Evolutionary conservation across 2,329 filamentous ascomycete genomes (phyloP), one percentile per base, ranked within the genome.

Genomic region (Harringtonia aguacate): DNA sequence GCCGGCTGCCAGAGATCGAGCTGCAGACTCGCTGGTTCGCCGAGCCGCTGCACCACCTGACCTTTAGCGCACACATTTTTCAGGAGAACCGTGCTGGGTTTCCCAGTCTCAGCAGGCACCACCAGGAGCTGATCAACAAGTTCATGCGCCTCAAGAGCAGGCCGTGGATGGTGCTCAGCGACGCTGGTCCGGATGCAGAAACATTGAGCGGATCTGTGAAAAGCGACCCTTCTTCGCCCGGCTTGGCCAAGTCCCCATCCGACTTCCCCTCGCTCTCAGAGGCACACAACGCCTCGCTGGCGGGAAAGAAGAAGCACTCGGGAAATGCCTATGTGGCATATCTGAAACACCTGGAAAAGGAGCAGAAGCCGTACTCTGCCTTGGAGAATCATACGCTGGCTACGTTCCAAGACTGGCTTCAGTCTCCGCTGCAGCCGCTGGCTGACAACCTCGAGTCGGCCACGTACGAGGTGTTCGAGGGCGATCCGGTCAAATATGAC

Each of bases 401-500:
- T 5, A 75, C 66, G 53, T 75, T 79, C 77, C 94, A 98, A 57
- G 92, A 98, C 61, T 98, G 92, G 72, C 72, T 98, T 12, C 92
- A 98, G 61, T 89, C 89, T 2, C 92, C 92, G 3, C 70, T 98
- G 34, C 94, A 98, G 60, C 92, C 92, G 0, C 72, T 98, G 14
- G 90, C 90, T 0, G 92, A 98, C 61, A 98, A 98, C 54, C 73
- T 98, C 14, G 94, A 98, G 61, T 95, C 88, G 38, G 85, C 94
- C 35, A 98, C 92, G 0, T 98, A 98, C 61, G 92, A 98, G 59
- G 90, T 97, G 3, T 98, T 98, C 56, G 92, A 98, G 61, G 94
- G 94, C 53, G 94, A 98, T 51, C 92, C 92, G 0, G 85, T 98
- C 64, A 98, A 98, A 64, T 98, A 98, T 60, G 81, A 88, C 51